These are phyloP conservation scores for Trypanosoma cruzi DNA, from an alignment of 208 protist species.

Conservation along the genomic window DNA sequence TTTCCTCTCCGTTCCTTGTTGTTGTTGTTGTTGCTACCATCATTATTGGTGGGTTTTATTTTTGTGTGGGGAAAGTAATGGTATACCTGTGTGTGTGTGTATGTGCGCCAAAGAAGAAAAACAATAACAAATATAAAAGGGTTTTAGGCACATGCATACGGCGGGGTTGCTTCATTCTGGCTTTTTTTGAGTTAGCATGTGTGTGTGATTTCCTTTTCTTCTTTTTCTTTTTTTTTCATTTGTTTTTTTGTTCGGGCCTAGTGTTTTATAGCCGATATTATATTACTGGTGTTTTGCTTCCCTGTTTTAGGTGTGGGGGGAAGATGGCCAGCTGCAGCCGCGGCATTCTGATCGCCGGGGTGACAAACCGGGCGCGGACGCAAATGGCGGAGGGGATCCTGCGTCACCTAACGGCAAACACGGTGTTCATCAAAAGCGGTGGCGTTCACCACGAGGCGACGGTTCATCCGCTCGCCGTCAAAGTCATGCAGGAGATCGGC, in stretches of 20 bases:
- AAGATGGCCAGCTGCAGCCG: constrained; percentile 63
- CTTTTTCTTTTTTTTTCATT: not conserved
- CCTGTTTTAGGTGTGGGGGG: not conserved
- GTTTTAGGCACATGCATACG: no score
- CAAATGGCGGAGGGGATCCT: constrained; percentile 88
- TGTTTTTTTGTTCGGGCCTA: not conserved
- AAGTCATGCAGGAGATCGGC: constrained; percentile 53
- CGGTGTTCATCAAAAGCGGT: constrained; percentile 78
- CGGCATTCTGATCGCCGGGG: constrained; percentile 74
- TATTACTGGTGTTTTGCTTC: not conserved
- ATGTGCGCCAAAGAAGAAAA: no score
- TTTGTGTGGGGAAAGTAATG: not conserved
- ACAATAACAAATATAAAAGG: no score
- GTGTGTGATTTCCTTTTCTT: constrained; percentile 1
- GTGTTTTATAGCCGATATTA: not conserved
- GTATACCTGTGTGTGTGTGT: no score
- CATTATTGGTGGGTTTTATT: no score
- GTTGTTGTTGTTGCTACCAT: no score
- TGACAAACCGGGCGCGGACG: constrained; percentile 76
- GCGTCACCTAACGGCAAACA: constrained; percentile 46
- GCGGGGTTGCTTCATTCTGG: no score
- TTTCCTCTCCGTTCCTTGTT: not conserved
- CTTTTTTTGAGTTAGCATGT: no score
- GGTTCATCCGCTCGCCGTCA: constrained; percentile 71
- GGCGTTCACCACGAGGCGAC: constrained; percentile 50